phyloP scores from a whole-genome alignment of 139 green algal genomes.

The Nannochloris sp. region DNA sequence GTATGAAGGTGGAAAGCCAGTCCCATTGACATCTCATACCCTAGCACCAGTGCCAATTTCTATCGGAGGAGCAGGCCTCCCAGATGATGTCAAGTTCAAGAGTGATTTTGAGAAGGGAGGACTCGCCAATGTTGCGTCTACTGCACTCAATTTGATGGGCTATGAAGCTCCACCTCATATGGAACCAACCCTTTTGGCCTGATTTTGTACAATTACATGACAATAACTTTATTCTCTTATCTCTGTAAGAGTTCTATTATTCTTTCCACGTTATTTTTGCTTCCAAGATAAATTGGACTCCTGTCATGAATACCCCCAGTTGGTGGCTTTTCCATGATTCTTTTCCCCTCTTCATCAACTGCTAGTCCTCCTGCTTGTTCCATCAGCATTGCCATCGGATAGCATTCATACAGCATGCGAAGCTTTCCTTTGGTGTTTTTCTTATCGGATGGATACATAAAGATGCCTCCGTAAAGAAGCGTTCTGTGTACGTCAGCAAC shows the following conservation, averaged over 20 bases:
- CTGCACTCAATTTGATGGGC: slow-evolving; percentile 86
- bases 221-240: too few species aligned
- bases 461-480: slow-evolving; percentile 65
- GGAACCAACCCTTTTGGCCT: slow-evolving; percentile 57
- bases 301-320: slow-evolving; percentile 37
- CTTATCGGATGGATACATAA: slow-evolving; percentile 63
- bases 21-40: slow-evolving; percentile 89
- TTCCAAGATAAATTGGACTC: slow-evolving; percentile 48
- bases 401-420: slow-evolving; percentile 65
- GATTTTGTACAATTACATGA: background rate
- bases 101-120: slow-evolving; percentile 74
- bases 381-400: slow-evolving; percentile 54
- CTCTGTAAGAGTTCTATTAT: slow-evolving; percentile 8
- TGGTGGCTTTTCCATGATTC: slow-evolving; percentile 43
- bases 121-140: slow-evolving; percentile 89
- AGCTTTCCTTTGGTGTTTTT: slow-evolving; percentile 63
- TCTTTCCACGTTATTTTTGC: slow-evolving; percentile 34
- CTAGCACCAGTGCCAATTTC: slow-evolving; percentile 82
- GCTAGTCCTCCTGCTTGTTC: slow-evolving; percentile 48
- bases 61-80: slow-evolving; percentile 81
- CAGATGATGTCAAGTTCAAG: slow-evolving; percentile 49
- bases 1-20: slow-evolving; percentile 50
- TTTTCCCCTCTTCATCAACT: slow-evolving; percentile 22
- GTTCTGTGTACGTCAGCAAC: slow-evolving; percentile 70
- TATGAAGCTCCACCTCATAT: slow-evolving; percentile 64